These are phyloP conservation scores for Aspergillus sp. DNA, from an alignment of 2,329 filamentous ascomycete genomes.

Conservation along the genomic window DNA sequence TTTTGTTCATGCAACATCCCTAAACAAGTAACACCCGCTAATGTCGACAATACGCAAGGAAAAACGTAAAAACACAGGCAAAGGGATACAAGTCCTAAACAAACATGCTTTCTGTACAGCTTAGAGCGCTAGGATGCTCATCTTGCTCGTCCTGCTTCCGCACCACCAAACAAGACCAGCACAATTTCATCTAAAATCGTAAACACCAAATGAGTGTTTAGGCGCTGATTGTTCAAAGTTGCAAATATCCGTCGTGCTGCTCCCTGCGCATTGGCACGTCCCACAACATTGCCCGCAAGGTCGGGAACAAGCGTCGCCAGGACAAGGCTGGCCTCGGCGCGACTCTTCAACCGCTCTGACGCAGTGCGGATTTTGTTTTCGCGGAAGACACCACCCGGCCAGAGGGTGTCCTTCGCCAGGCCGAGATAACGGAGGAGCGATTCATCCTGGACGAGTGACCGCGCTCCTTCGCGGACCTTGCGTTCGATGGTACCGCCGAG, in stretches of 20 bases:
- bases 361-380: constrained; percentile 57
- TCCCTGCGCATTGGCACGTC: constrained; percentile 83
- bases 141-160: constrained; percentile 11
- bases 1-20: too few species aligned
- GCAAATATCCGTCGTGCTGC: constrained; percentile 87
- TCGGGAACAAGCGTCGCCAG: constrained; percentile 88
- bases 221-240: constrained; percentile 81
- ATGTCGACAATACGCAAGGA: too few species aligned
- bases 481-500: constrained; percentile 94
- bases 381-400: constrained; percentile 60
- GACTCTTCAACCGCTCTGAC: constrained; percentile 73
- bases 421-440: constrained; percentile 72
- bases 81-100: background rate
- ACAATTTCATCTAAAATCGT: constrained; percentile 70
- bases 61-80: background rate
- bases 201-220: constrained; percentile 75
- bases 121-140: background rate
- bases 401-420: constrained; percentile 72
- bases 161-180: constrained; percentile 57
- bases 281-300: constrained; percentile 87
- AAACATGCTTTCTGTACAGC: background rate
- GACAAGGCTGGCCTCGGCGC: constrained; percentile 84
- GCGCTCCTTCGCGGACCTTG: constrained; percentile 84
- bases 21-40: too few species aligned
- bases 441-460: constrained; percentile 71